phyloP scores from a whole-genome alignment of 2,329 filamentous ascomycete species.

The Didymella keratinophila region DNA sequence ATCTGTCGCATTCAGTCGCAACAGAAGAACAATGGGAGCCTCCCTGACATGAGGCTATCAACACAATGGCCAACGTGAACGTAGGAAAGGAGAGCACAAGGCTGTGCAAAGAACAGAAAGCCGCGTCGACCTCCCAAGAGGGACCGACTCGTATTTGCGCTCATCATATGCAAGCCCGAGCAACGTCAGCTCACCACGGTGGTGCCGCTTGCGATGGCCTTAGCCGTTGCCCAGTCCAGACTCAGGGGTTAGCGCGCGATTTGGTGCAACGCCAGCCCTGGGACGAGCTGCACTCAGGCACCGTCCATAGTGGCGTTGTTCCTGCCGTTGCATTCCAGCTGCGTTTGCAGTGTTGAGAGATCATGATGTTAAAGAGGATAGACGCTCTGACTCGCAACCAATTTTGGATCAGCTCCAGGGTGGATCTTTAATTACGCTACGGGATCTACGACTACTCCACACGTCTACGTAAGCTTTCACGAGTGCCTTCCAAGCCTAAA shows the following conservation, averaged over 20 bases:
- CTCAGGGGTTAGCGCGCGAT: constrained; percentile 12
- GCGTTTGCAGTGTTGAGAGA: constrained; percentile 8
- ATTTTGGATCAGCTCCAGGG: constrained; percentile 7
- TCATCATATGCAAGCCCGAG: constrained; percentile 17
- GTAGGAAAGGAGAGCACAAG: background rate
- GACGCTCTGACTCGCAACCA: constrained; percentile 4
- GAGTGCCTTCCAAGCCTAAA: constrained; percentile 5
- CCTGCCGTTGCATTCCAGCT: constrained; percentile 7
- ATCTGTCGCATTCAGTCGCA: constrained; percentile 8
- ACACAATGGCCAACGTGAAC: background rate
- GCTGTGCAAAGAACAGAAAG: constrained; percentile 10
- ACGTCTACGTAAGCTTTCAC: constrained; percentile 15
- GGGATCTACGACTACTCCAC: constrained; percentile 17
- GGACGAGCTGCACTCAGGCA: constrained; percentile 13
- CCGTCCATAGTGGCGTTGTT: constrained; percentile 9
- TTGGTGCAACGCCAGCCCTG: constrained; percentile 14
- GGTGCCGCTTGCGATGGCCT: constrained; percentile 14
- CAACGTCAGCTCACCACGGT: constrained; percentile 21
- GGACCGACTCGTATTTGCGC: constrained; percentile 16
- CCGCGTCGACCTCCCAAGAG: constrained; percentile 1
- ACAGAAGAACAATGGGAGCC: constrained; percentile 5
- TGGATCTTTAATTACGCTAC: constrained; percentile 15
- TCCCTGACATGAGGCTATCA: constrained; percentile 6
- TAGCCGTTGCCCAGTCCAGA: constrained; percentile 13
- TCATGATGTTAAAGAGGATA: constrained; percentile 3